Evolutionary conservation across 2,329 filamentous ascomycete species (phyloP).

Genomic region (Cytospora piceicola): DNA sequence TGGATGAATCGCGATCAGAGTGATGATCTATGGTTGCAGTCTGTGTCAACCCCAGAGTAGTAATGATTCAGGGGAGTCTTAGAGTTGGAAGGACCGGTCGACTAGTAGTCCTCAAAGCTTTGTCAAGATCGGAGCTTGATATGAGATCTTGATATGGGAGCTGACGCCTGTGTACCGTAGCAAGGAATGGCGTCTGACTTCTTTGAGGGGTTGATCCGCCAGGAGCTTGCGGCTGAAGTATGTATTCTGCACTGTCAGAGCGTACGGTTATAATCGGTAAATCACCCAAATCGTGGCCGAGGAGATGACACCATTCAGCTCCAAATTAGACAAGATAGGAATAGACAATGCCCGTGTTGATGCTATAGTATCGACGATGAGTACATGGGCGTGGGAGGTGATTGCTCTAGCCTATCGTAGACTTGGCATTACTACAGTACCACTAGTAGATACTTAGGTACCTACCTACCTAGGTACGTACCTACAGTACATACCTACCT

Average conservation of each 20-base stretch:
- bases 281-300: not conserved
- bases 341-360: slow-evolving; percentile 26
- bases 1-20: not conserved
- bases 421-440: slow-evolving; percentile 12
- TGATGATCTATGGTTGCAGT: not conserved
- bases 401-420: slow-evolving; percentile 23
- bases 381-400: slow-evolving; percentile 6
- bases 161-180: not conserved
- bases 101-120: not conserved
- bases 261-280: not conserved
- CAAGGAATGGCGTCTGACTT: not conserved
- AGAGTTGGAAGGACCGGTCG: not conserved
- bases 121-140: not conserved
- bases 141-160: not conserved
- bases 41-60: not conserved
- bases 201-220: not conserved
- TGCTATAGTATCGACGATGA: slow-evolving; percentile 25
- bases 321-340: slow-evolving; percentile 19
- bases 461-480: not conserved
- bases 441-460: not conserved
- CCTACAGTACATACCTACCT: not conserved
- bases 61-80: not conserved
- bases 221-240: slow-evolving; percentile 1
- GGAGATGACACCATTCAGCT: not conserved
- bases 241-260: not conserved